Conservation (phyloP, 2,329 filamentous ascomycete genomes). For the Venturia carpophila region DNA sequence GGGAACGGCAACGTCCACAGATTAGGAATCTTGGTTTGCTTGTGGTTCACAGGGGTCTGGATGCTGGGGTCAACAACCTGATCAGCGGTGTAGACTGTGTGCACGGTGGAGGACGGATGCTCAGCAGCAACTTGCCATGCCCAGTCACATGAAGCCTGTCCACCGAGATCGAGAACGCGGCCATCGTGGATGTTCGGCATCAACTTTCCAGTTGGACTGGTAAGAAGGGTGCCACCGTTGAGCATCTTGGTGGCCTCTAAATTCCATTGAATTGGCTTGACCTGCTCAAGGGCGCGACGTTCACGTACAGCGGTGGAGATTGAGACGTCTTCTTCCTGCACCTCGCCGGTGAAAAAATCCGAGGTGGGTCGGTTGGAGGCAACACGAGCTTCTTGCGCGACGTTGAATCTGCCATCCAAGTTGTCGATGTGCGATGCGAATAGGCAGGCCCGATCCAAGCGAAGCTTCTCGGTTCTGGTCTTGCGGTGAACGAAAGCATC, state of each 20-base stretch:
- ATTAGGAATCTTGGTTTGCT: constrained; percentile 67
- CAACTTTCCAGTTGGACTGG: constrained; percentile 48
- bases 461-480: constrained; percentile 79
- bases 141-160: constrained; percentile 83
- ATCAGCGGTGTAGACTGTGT: constrained; percentile 65
- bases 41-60: constrained; percentile 77
- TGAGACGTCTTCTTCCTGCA: constrained; percentile 40
- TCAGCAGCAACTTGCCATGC: constrained; percentile 87
- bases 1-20: constrained; percentile 79
- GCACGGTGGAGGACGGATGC: constrained; percentile 77
- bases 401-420: constrained; percentile 76
- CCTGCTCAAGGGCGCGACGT: constrained; percentile 67
- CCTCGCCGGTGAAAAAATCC: constrained; percentile 22
- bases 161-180: constrained; percentile 77
- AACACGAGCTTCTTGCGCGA: constrained; percentile 44
- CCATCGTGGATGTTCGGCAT: constrained; percentile 48
- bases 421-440: constrained; percentile 67
- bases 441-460: constrained; percentile 70
- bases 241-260: constrained; percentile 54
- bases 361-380: constrained; percentile 39
- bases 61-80: constrained; percentile 36
- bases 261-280: constrained; percentile 53
- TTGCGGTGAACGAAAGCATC: constrained; percentile 83
- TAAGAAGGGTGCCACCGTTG: constrained; percentile 53
- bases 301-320: constrained; percentile 59